Base-by-base conservation (phyloP, 768 basidiomycete genomes). In the Suillus ampliporus region DNA sequence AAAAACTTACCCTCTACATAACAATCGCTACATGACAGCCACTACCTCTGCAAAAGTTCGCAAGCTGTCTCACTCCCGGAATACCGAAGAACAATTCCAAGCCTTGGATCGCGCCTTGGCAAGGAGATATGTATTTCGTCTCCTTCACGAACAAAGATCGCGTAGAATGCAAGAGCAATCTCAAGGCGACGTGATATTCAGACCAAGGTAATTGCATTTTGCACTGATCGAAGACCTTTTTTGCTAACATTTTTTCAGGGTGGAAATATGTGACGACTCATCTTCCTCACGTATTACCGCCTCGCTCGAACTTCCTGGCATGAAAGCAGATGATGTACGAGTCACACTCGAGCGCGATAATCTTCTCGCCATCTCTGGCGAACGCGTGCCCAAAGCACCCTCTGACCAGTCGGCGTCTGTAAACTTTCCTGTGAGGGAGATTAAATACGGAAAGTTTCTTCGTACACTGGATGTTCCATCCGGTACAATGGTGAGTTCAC, bases 201-300 rank as follows among this genome's bases (percentile, higher is more conserved):
- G 64, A 35, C 74, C 74, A n/a, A 67, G 74, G 75, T 76, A 60
- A 38, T 67, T 54, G 17, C 41, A 47, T 3, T 57, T 21, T 41
- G 31, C 17, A 35, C 54, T 9, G 6, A 4, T 58, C 11, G 17
- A 26, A 26, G 8, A 34, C 19, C n/a, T 64, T 64, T 59, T 9
- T 19, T 19, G 66, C 75, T 17, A 75, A 46, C 19, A 35, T 7
- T 28, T 38, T 57, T 28, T 35, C 61, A 82, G 80, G 48, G 73
- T 80, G 61, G 80, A 81, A 58, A 34, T 82, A 28, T 80, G 70
- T 58, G 78, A 81, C 64, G 76, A 79, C 46, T 72, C 76, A 1
- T 63, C 68, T 1, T 72, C 68, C 15, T 70, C 74, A 5, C 68
- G 70, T 52, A 68, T 79, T 47, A 72, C 69, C 19, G 79, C 80